Percentiles rank a stretch among this genome's conserved stretches.
These are phyloP conservation scores for Calocera cornea DNA, from an alignment of 768 basidiomycete species.

Conservation along the genomic window DNA sequence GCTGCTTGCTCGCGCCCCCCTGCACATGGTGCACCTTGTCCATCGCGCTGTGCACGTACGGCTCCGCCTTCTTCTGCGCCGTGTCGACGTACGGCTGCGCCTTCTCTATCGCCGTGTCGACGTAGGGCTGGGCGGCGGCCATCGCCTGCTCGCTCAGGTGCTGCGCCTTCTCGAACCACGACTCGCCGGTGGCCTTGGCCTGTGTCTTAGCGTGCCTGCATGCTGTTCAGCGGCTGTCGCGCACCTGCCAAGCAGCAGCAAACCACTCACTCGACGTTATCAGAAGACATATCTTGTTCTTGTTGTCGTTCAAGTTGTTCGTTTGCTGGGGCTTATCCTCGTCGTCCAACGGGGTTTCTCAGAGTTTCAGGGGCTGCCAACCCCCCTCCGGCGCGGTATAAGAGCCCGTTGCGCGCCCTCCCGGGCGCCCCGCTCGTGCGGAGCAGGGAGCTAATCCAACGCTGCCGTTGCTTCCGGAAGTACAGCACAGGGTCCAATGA, in stretches of 20 bases:
- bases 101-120: background rate
- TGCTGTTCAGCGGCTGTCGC: too few relatives aligned
- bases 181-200: background rate
- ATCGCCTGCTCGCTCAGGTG: background rate
- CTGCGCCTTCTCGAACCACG: background rate
- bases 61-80: background rate
- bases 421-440: too few relatives aligned
- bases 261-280: background rate
- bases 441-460: too few relatives aligned
- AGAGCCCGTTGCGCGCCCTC: background rate
- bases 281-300: background rate
- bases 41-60: background rate
- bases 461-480: background rate
- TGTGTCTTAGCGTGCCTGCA: background rate
- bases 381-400: background rate
- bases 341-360: background rate
- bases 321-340: background rate
- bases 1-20: background rate
- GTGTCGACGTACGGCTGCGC: background rate
- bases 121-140: constrained; percentile 1
- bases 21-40: background rate
- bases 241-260: too few relatives aligned
- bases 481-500: background rate
- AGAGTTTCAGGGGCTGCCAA: too few relatives aligned
- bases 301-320: background rate